Evolutionary conservation across 768 basidiomycete species (phyloP).

Genomic region (Calvatia gigantea): DNA sequence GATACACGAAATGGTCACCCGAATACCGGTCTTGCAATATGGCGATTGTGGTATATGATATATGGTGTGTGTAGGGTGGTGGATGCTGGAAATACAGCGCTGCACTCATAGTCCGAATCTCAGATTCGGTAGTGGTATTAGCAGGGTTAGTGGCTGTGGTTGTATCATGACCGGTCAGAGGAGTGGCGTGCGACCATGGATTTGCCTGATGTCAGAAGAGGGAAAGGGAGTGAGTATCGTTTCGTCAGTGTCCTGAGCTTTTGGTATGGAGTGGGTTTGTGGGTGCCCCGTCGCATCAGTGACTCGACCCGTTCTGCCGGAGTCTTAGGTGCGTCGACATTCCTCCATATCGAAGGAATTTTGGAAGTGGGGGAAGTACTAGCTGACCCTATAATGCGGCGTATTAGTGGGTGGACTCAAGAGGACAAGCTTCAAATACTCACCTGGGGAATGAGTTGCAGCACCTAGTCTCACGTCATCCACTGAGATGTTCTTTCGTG

Average conservation of each 20-base stretch:
- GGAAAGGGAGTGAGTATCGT: conserved; percentile 46
- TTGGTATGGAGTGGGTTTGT: conserved; percentile 31
- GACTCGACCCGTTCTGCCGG: conserved; percentile 29
- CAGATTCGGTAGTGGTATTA: too few species aligned
- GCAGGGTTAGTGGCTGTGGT: not conserved
- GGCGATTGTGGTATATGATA: too few species aligned
- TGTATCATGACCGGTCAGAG: conserved; percentile 8
- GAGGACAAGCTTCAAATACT: not conserved
- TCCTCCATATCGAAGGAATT: conserved; percentile 51
- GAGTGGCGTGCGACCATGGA: conserved; percentile 5
- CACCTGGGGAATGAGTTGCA: not conserved
- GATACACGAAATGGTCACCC: not conserved
- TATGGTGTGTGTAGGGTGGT: too few species aligned
- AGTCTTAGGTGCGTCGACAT: conserved; percentile 36
- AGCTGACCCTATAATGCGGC: not conserved
- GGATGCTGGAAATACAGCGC: too few species aligned
- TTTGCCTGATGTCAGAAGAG: conserved; percentile 28
- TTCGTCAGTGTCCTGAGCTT: conserved; percentile 42
- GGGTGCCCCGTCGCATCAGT: conserved; percentile 20
- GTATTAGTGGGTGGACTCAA: not conserved
- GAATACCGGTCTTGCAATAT: too few species aligned
- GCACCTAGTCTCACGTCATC: conserved; percentile 7
- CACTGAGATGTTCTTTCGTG: conserved; percentile 6
- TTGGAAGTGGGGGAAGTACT: conserved; percentile 4
- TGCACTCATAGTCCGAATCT: too few species aligned